A percentile compares a stretch with the other conserved stretches of the same genome.
These are phyloP conservation scores for Vicia villosa DNA, from an alignment of 306 rosid genomes.

Conservation along the genomic window DNA sequence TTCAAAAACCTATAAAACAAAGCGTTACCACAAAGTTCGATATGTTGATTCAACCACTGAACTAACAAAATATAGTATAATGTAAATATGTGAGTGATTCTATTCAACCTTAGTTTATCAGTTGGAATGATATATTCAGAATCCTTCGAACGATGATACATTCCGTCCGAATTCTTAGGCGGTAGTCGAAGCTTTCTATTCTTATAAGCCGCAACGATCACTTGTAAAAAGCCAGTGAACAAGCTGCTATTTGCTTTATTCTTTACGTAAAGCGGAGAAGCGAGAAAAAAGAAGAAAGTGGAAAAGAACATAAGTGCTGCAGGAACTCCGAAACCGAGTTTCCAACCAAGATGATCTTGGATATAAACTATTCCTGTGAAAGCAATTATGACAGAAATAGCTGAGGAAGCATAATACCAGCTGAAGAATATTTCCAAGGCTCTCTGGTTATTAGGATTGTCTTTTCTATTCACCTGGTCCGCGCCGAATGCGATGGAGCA, in stretches of 20 bases:
- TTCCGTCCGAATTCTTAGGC: not conserved
- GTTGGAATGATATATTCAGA: slow-evolving; percentile 14
- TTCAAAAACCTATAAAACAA: slow-evolving; percentile 18
- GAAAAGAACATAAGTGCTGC: slow-evolving; percentile 26
- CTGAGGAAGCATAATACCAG: slow-evolving; percentile 21
- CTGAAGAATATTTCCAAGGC: slow-evolving; percentile 22
- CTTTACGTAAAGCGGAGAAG: slow-evolving; percentile 26
- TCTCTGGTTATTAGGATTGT: not conserved
- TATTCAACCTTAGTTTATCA: slow-evolving; percentile 14
- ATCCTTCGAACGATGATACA: slow-evolving; percentile 9
- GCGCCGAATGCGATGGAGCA: slow-evolving; percentile 26
- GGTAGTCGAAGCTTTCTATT: slow-evolving; percentile 7
- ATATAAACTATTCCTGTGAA: slow-evolving; percentile 28
- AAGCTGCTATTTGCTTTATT: slow-evolving; percentile 16
- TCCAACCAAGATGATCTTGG: slow-evolving; percentile 28
- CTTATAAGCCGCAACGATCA: slow-evolving; percentile 6
- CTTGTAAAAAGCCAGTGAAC: slow-evolving; percentile 8
- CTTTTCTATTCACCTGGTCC: slow-evolving; percentile 16
- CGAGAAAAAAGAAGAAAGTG: slow-evolving; percentile 16
- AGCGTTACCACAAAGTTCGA: not conserved
- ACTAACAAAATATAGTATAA: not conserved
- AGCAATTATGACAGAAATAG: slow-evolving; percentile 23
- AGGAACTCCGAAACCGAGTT: slow-evolving; percentile 23
- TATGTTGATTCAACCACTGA: not conserved
- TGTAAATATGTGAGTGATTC: not conserved